These are phyloP conservation scores for Lathyrus aphaca DNA, from an alignment of 306 rosid genomes.

Conservation along the genomic window DNA sequence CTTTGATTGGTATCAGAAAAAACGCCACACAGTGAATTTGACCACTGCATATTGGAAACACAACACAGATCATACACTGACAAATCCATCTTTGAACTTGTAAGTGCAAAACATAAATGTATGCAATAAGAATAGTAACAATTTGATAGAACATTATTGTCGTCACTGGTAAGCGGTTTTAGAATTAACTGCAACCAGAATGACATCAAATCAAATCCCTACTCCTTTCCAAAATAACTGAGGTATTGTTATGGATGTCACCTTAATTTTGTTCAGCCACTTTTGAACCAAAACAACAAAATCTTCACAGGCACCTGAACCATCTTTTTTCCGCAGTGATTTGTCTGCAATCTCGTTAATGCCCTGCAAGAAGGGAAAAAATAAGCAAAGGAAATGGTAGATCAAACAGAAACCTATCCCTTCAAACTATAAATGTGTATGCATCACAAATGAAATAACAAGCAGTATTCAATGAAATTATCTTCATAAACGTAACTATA, in stretches of 20 bases:
- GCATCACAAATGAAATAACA: constrained; percentile 16
- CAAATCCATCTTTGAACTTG: constrained; percentile 26
- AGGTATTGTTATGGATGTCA: constrained; percentile 33
- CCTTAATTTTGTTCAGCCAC: constrained; percentile 92
- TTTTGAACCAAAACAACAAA: constrained; percentile 75
- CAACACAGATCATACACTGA: constrained; percentile 14
- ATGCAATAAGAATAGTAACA: constrained; percentile 22
- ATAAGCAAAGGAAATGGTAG: constrained; percentile 20
- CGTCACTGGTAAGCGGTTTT: neutral
- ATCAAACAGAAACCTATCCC: neutral
- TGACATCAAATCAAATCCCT: constrained; percentile 23
- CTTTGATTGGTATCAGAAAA: constrained; percentile 95
- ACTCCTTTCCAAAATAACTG: neutral
- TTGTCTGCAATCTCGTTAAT: constrained; percentile 82
- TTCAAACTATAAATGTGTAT: neutral
- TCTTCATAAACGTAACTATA: constrained; percentile 26
- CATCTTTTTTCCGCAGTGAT: constrained; percentile 72
- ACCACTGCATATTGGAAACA: constrained; percentile 62
- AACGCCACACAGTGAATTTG: constrained; percentile 46
- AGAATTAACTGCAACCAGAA: neutral
- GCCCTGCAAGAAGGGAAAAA: constrained; percentile 55
- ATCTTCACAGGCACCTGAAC: constrained; percentile 74
- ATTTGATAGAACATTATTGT: constrained; percentile 16
- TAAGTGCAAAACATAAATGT: constrained; percentile 7
- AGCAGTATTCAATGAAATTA: constrained; percentile 10